Conservation (phyloP, 169 alveolate species). For the Eimeria falciformis region DNA sequence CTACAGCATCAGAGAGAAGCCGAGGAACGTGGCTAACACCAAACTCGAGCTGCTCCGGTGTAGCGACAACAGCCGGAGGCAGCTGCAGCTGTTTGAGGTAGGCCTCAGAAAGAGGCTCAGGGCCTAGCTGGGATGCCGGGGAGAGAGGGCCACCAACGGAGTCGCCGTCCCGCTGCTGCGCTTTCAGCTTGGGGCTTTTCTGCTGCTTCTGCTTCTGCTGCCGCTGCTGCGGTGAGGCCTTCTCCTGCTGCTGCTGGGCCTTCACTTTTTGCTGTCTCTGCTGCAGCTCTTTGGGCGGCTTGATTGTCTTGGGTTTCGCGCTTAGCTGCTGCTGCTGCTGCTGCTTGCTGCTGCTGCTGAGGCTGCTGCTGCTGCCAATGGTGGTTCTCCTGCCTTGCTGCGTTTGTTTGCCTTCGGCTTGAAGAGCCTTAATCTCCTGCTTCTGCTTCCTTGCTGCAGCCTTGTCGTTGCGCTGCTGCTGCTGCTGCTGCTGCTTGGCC, state of each 20-base stretch:
- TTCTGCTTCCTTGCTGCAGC: constrained; percentile 29
- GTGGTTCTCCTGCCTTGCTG: neutral
- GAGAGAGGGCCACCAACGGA: neutral
- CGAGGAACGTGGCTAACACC: neutral
- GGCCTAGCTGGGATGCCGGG: neutral
- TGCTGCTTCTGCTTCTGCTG: constrained; percentile 24
- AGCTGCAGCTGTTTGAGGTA: constrained; percentile 5
- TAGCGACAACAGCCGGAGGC: neutral
- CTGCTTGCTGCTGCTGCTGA: constrained; percentile 1
- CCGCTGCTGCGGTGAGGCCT: neutral
- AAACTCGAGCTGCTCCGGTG: constrained; percentile 3
- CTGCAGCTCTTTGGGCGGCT: neutral
- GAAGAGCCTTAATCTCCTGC: constrained; percentile 22
- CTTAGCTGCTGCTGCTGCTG: constrained; percentile 10
- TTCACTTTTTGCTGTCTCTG: neutral
- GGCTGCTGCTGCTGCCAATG: too few relatives aligned
- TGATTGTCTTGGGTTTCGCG: neutral
- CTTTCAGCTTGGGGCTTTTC: neutral
- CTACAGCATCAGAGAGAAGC: neutral
- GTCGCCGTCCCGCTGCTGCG: neutral
- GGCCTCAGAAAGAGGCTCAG: constrained; percentile 12
- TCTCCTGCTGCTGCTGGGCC: constrained; percentile 31
- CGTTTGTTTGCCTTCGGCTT: neutral
- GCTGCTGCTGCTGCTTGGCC: constrained; percentile 38
- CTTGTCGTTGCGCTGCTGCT: constrained; percentile 13